Evolutionary conservation across 140 eudicot genomes (phyloP), one percentile per base, ranked within the genome.

Genomic region (Anethum foeniculum): DNA sequence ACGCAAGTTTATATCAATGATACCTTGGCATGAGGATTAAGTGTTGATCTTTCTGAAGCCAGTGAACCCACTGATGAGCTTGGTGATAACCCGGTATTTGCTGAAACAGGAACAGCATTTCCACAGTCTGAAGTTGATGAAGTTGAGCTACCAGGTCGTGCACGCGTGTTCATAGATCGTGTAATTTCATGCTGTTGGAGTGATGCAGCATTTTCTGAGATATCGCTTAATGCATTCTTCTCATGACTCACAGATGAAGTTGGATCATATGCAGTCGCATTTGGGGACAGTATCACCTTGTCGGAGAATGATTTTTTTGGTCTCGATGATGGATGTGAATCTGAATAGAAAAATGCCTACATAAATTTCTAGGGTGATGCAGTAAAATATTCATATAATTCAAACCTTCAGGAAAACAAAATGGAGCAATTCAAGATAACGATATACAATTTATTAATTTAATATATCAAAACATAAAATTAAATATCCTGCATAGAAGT

Each of bases 1-100:
- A n/a, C 51, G 15, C 5, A 51, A 60, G 48, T 72, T 25, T 15
- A 38, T 15, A 48, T 41, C 46, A 52, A 28, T 28, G 67, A 46
- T 72, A 92, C 99, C 98, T 95, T 95, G 71, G 99, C 99, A 86
- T 93, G 85, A 79, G 99, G 99, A 84, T 95, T 95, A 75, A 95
- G 83, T 1, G 93, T 89, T 27, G 97, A 95, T 84, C 91, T 93
- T 78, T 95, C 99, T 43, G 99, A 93, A 39, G 97, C 54, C 81
- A 89, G 81, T 52, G 99, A 95, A 85, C 91, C 92, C 76, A 89
- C 79, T 16, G 99, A 95, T 82, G 98, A 95, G 84, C 89, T 89
- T 73, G 92, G 94, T 82, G 98, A 92, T 76, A 95, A 84, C 71
- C 88, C 89, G 75, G 87, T 86, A 54, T 76, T 90, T 76, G 85